Conservation (phyloP, 768 basidiomycete species). For the Pisolithus sp. region DNA sequence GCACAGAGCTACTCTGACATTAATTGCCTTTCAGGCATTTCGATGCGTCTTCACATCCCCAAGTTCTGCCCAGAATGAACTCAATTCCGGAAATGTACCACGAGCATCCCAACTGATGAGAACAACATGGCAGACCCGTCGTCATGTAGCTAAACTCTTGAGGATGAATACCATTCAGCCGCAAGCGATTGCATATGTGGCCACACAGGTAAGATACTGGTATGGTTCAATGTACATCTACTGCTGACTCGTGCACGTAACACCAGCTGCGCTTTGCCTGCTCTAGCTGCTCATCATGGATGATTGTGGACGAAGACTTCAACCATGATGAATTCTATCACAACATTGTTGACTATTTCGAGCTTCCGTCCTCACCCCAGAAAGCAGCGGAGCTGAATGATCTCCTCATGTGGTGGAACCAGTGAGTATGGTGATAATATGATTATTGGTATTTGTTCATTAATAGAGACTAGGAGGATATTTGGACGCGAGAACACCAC, state of each 20-base stretch:
- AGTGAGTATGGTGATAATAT: constrained; percentile 1
- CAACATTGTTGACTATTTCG: constrained; percentile 13
- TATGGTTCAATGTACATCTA: neutral
- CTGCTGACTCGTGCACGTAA: neutral
- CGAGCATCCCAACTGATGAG: neutral
- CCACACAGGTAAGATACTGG: constrained; percentile 17
- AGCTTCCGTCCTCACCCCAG: neutral
- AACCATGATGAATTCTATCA: constrained; percentile 9
- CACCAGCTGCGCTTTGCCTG: constrained; percentile 12
- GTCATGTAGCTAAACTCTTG: constrained; percentile 5
- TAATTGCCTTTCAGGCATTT: constrained; percentile 11
- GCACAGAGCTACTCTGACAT: no score
- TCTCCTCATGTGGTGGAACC: constrained; percentile 11
- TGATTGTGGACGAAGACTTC: constrained; percentile 2
- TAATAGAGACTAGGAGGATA: no score
- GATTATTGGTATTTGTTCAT: no score
- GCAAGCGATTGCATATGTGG: constrained; percentile 16
- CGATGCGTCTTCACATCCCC: constrained; percentile 16
- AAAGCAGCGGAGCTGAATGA: neutral
- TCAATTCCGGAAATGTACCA: constrained; percentile 1
- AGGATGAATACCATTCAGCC: constrained; percentile 12
- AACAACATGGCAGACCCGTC: neutral
- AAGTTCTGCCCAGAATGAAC: constrained; percentile 5
- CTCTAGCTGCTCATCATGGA: constrained; percentile 6
- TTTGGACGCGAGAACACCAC: no score